Evolutionary conservation across 768 basidiomycete species (phyloP).

Genomic region (Mycena venus): DNA sequence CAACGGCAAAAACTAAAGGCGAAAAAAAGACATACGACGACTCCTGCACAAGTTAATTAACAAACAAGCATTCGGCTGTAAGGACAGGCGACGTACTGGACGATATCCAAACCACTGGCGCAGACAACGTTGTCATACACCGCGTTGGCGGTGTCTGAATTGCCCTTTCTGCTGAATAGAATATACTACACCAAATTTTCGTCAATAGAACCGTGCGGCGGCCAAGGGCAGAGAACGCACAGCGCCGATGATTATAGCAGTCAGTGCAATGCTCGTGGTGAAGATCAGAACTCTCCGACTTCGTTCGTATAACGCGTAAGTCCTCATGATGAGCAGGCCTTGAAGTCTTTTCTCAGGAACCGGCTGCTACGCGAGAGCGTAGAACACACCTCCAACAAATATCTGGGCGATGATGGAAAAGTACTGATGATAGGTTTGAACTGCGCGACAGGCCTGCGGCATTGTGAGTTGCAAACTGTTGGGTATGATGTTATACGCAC

Average conservation of each 20-base stretch:
- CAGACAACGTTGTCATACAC: background rate
- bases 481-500: constrained; percentile 33
- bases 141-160: background rate
- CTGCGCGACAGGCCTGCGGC: constrained; percentile 36
- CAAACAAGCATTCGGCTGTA: background rate
- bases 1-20: background rate
- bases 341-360: background rate
- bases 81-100: background rate
- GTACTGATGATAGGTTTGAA: constrained; percentile 52
- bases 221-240: constrained; percentile 37
- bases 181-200: background rate
- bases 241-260: constrained; percentile 42
- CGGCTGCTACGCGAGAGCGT: background rate
- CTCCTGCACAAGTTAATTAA: constrained; percentile 27
- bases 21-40: constrained; percentile 35
- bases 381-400: constrained; percentile 47
- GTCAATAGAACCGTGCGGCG: background rate
- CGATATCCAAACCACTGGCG: background rate
- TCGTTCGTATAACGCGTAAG: constrained; percentile 56
- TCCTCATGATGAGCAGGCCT: constrained; percentile 58
- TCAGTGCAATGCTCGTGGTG: constrained; percentile 37
- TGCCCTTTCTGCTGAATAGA: background rate
- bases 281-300: constrained; percentile 45
- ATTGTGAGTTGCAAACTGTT: background rate
- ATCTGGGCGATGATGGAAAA: constrained; percentile 49